Conservation (phyloP, 2,329 filamentous ascomycete genomes). For the Metarhizium humberi region DNA sequence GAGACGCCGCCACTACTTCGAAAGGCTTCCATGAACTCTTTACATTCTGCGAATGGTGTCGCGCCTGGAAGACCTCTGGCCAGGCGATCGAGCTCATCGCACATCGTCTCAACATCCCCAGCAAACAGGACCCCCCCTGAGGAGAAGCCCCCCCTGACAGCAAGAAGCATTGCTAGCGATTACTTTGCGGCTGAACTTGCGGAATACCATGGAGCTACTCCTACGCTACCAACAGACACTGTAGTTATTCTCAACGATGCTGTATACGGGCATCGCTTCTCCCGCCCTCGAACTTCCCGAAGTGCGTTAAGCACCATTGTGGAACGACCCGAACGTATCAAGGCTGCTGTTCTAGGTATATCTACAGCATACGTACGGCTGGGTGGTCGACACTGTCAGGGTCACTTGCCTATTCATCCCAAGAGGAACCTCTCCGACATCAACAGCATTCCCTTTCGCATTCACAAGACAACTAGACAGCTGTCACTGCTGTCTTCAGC, state of each 20-base stretch:
- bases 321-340: constrained; percentile 84
- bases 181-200: constrained; percentile 64
- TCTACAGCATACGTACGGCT: constrained; percentile 86
- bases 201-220: constrained; percentile 42
- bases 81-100: constrained; percentile 38
- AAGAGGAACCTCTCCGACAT: constrained; percentile 43
- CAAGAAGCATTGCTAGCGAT: constrained; percentile 50
- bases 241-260: constrained; percentile 85
- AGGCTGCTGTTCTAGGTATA: constrained; percentile 73
- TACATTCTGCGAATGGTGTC: constrained; percentile 38
- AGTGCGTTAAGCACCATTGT: constrained; percentile 71
- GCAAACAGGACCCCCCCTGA: constrained; percentile 16
- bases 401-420: constrained; percentile 57
- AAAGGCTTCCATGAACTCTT: constrained; percentile 49
- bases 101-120: constrained; percentile 29
- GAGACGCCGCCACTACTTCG: constrained; percentile 42
- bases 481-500: constrained; percentile 64
- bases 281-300: constrained; percentile 69
- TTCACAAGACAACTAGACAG: constrained; percentile 67
- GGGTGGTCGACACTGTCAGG: constrained; percentile 68
- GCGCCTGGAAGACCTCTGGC: constrained; percentile 28
- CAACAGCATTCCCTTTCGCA: constrained; percentile 66
- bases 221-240: constrained; percentile 45
- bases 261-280: constrained; percentile 90
- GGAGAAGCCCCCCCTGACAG: constrained; percentile 33